Evolutionary conservation across 208 protist genomes (phyloP).

Genomic region (Trypanosomatidae sp.): DNA sequence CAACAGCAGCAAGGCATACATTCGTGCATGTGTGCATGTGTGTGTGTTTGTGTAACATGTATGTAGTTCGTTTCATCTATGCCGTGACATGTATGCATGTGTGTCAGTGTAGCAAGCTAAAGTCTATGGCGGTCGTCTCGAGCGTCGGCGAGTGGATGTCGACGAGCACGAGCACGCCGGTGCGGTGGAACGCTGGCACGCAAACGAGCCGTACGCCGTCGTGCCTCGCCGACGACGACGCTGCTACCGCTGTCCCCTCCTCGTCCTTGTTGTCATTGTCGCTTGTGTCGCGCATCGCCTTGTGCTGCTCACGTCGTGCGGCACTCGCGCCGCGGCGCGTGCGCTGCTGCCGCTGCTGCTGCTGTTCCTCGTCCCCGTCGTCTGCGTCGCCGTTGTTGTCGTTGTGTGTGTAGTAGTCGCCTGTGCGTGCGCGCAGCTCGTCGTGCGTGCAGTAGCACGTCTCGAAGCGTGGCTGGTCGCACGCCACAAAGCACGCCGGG

Average conservation of each 20-base stretch:
- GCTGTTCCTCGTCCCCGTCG: neutral
- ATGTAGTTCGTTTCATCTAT: neutral
- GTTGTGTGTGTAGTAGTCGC: constrained; percentile 4
- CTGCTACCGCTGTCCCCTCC: neutral
- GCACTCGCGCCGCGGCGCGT: neutral
- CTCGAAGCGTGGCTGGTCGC: constrained; percentile 71
- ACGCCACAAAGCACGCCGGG: constrained; percentile 81
- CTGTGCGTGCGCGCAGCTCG: constrained; percentile 11
- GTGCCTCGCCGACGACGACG: neutral
- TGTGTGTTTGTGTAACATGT: constrained; percentile 1
- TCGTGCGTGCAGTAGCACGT: constrained; percentile 38
- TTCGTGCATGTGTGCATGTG: neutral
- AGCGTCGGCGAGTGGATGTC: constrained; percentile 63
- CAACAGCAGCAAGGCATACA: neutral
- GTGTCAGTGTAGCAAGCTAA: neutral
- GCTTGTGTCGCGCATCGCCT: neutral
- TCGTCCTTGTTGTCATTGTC: constrained; percentile 7
- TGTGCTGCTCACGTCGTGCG: neutral
- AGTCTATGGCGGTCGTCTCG: constrained; percentile 21
- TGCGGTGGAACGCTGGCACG: constrained; percentile 53
- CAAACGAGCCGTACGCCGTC: constrained; percentile 55
- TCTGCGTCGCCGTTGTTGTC: neutral
- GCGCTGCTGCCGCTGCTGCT: neutral
- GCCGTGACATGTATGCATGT: neutral
- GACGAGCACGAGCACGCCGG: constrained; percentile 54